Evolutionary conservation across 1,284 basidiomycete species (phyloP), one percentile per base, ranked within the genome.

Genomic region (Ceratorhiza oryzae-sativae): DNA sequence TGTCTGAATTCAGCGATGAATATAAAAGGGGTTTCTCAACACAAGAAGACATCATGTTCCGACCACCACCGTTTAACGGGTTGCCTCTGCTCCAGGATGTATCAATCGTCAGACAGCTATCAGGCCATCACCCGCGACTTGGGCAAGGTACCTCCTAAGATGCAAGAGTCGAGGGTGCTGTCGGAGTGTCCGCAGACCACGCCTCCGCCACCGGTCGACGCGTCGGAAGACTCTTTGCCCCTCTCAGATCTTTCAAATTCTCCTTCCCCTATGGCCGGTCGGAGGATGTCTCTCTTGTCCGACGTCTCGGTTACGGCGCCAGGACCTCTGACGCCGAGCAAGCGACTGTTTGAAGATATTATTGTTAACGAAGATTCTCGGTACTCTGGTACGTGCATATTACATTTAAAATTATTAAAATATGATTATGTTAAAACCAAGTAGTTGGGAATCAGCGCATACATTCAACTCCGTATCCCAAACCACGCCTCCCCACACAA

Each of bases 391-490:
- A 42, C 20, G 65, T 48, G 5, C 18, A 3, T 46, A 15, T 3
- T 32, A 5, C 27, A 12, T 23, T 3, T 23, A 56, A 15, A 1
- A n/a, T n/a, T n/a, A n/a, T 3, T 10, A 25, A 4, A 25, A 10
- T 18, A 25, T 39, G 27, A 10, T 32, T 5, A 25, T 25, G 63
- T 18, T 67, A 32, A 67, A 20, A 20, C 6, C 2, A 45, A 25
- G 18, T 30, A 70, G 65, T 55, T n/a, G 48, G 27, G 48, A 58
- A 70, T 32, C 39, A 70, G 51, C 65, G 65, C 65, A 70, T 70
- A 70, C 65, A 70, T 58, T 58, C 65, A 41, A 70, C 65, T 32
- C 65, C 65, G 1, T 58, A 70, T 48, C 65, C 65, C 55, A 70
- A 58, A 58, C 41, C 65, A 15, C 65, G 65, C 2, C 65, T 70